Conservation (phyloP, 495 filamentous ascomycete species). For the Aspergillus carlsbadensis region DNA sequence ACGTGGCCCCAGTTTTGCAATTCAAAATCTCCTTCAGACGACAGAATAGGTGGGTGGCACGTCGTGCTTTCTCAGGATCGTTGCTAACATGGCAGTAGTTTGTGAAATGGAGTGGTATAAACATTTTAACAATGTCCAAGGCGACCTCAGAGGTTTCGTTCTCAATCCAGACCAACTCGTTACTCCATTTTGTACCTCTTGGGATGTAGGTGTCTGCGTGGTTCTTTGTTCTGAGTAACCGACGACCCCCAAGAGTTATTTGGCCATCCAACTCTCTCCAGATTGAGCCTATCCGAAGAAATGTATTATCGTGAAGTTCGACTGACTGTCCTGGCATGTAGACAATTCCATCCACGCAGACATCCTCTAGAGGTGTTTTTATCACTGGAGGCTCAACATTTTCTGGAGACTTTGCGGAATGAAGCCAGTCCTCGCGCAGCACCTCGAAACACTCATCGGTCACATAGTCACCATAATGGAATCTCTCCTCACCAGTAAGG, state of each 20-base stretch:
- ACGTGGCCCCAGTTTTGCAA: constrained; percentile 9
- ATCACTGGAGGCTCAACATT: not conserved
- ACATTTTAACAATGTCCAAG: constrained; percentile 18
- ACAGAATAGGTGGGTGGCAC: constrained; percentile 24
- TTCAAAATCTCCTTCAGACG: constrained; percentile 26
- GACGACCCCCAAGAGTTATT: constrained; percentile 22
- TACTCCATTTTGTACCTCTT: not conserved
- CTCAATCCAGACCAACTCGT: constrained; percentile 30
- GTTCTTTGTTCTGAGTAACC: constrained; percentile 11
- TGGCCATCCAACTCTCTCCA: constrained; percentile 4
- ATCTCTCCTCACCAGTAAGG: constrained; percentile 4
- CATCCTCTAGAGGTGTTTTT: not conserved
- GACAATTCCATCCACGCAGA: constrained; percentile 22
- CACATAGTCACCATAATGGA: constrained; percentile 24
- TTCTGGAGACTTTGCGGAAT: not conserved
- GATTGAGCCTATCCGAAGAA: constrained; percentile 21
- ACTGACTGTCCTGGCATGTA: constrained; percentile 24
- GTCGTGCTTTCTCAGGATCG: not conserved
- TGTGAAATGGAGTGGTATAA: constrained; percentile 32
- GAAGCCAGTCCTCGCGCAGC: constrained; percentile 11
- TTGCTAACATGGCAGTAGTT: constrained; percentile 24
- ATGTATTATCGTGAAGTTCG: constrained; percentile 20
- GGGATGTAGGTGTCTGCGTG: constrained; percentile 22
- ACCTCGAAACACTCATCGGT: constrained; percentile 22
- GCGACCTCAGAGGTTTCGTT: constrained; percentile 20